Percentiles rank a stretch among this genome's conserved stretches.
Evolutionary conservation across 1,284 basidiomycete species (phyloP).

Genomic region (Takashimella koratensis): DNA sequence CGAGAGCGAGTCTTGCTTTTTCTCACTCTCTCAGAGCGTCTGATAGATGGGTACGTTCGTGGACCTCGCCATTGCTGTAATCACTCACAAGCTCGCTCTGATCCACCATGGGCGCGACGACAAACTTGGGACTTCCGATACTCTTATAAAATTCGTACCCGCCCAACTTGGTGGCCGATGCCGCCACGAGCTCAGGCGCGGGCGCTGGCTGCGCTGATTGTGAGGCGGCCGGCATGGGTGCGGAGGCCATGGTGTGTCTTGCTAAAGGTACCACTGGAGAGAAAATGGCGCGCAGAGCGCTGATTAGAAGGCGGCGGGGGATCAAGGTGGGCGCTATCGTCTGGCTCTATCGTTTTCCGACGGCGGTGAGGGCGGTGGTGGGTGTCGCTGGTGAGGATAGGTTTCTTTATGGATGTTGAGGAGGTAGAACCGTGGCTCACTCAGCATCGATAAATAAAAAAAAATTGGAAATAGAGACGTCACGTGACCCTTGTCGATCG

Average conservation of each 20-base stretch:
- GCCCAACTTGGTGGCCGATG: conserved; percentile 55
- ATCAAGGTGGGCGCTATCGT: neutral
- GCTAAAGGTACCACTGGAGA: no score
- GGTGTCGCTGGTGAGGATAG: neutral
- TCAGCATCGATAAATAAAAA: neutral
- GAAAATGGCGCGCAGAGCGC: neutral
- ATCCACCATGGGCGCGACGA: conserved; percentile 98
- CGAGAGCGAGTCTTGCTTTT: no score
- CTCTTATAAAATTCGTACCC: conserved; percentile 81
- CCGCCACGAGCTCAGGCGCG: neutral
- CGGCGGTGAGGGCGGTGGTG: neutral
- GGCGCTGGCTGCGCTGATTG: neutral
- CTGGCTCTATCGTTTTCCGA: no score
- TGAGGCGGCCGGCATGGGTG: neutral
- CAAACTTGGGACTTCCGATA: conserved; percentile 76
- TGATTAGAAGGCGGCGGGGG: neutral
- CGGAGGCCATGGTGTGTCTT: no score
- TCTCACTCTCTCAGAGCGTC: no score
- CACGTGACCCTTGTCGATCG: neutral
- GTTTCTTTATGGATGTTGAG: no score
- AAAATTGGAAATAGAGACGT: neutral
- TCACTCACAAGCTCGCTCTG: conserved; percentile 83
- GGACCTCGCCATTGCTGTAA: no score
- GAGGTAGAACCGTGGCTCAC: no score
- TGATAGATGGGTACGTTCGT: no score